Conservation (phyloP, 345 rosid species). For the Camelina laxa region DNA sequence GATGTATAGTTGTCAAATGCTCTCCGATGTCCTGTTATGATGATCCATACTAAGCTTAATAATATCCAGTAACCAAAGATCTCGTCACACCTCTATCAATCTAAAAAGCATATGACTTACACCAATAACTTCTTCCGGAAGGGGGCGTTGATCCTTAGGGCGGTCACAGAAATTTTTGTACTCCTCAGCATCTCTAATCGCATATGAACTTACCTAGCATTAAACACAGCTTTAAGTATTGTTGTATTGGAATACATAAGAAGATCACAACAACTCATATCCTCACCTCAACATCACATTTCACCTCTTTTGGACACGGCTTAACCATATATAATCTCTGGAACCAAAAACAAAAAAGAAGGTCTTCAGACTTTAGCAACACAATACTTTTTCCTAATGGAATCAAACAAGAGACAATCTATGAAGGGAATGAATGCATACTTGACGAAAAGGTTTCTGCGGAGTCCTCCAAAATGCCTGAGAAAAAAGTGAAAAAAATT, state of each 20-base stretch:
- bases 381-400: not conserved
- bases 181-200: constrained; percentile 85
- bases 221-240: not conserved
- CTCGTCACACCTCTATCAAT: not conserved
- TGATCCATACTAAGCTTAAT: not conserved
- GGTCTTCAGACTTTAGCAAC: not conserved
- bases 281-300: constrained; percentile 91
- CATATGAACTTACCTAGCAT: constrained; percentile 68
- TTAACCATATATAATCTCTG: constrained; percentile 90
- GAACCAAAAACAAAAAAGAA: constrained; percentile 16
- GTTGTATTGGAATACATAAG: not conserved
- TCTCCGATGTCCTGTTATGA: constrained; percentile 66
- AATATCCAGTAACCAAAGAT: not conserved
- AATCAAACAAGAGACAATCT: constrained; percentile 3
- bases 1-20: constrained; percentile 75
- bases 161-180: constrained; percentile 91
- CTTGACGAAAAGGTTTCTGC: constrained; percentile 93
- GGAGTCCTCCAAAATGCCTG: constrained; percentile 96
- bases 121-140: constrained; percentile 86
- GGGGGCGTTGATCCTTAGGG: constrained; percentile 81
- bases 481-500: not conserved
- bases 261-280: constrained; percentile 43
- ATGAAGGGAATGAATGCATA: constrained; percentile 23
- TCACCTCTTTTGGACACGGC: constrained; percentile 90
- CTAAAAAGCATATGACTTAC: constrained; percentile 17